phyloP scores from a whole-genome alignment of 441 rosid species.

The Aleurites moluccanus region DNA sequence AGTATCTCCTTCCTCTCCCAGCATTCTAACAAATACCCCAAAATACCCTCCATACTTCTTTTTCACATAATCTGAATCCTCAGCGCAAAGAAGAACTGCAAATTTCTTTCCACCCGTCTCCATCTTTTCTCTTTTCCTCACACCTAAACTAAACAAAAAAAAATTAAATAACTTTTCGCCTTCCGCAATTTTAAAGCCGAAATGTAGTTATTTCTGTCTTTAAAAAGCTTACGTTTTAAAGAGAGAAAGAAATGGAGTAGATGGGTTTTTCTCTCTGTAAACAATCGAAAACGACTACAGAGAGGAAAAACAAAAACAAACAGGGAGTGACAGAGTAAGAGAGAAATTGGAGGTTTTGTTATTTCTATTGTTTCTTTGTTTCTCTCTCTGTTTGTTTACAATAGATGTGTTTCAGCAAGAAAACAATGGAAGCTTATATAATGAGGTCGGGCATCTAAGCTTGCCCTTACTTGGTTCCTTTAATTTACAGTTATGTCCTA shows the following conservation, averaged over 20 bases:
- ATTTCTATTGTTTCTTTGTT: not conserved
- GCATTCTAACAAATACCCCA: slow-evolving; percentile 51
- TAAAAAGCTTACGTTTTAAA: slow-evolving; percentile 2
- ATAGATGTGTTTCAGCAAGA: not conserved
- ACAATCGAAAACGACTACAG: not conserved
- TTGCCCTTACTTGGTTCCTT: not conserved
- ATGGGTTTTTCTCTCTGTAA: slow-evolving; percentile 8
- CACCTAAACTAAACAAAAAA: not conserved
- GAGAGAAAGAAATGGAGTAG: no score
- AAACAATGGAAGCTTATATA: slow-evolving; percentile 9
- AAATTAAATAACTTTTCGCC: no score
- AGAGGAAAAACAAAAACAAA: not conserved
- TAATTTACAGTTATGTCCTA: slow-evolving; percentile 15
- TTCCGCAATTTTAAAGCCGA: not conserved
- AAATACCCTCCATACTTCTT: slow-evolving; percentile 53
- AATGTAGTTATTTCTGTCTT: slow-evolving; percentile 7
- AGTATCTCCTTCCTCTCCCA: slow-evolving; percentile 52
- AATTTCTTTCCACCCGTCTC: slow-evolving; percentile 39
- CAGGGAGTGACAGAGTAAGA: not conserved
- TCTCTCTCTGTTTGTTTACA: not conserved
- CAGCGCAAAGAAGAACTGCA: slow-evolving; percentile 54
- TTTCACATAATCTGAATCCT: slow-evolving; percentile 56
- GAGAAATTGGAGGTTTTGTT: not conserved
- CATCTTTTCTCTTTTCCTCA: not conserved
- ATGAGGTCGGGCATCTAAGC: not conserved